Conservation (phyloP, 1,284 basidiomycete species). For the Gomphus bonarii region DNA sequence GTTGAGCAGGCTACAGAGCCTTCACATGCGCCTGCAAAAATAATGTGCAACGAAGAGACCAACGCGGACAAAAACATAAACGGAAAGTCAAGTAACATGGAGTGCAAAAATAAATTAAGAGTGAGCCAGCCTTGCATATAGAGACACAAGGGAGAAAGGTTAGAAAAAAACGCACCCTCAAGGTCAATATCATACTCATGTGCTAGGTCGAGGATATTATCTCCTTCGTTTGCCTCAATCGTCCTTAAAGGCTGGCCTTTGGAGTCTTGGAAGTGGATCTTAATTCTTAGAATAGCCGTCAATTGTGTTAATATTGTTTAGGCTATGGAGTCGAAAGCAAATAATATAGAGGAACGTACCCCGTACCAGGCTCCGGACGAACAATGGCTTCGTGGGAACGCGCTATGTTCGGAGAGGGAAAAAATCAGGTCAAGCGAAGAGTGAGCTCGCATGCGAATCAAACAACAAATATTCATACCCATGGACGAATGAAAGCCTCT, state of each 20-base stretch:
- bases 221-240: conserved; percentile 88
- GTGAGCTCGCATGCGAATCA: no score
- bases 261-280: conserved; percentile 81
- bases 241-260: conserved; percentile 80
- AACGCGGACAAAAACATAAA: not conserved
- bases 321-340: not conserved
- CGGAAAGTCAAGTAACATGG: not conserved
- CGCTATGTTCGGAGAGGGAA: conserved; percentile 15
- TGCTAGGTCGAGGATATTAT: conserved; percentile 84
- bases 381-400: conserved; percentile 31
- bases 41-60: not conserved
- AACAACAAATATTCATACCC: conserved; percentile 1
- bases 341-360: conserved; percentile 36
- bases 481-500: conserved; percentile 4
- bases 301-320: not conserved
- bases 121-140: not conserved
- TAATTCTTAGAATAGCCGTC: conserved; percentile 48
- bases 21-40: conserved; percentile 78
- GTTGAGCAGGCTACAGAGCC: conserved; percentile 96
- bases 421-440: not conserved
- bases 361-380: conserved; percentile 48
- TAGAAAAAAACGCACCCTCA: conserved; percentile 56
- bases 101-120: not conserved
- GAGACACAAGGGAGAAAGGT: not conserved
- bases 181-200: conserved; percentile 96